These are phyloP conservation scores for Cordyceps javanica DNA, from an alignment of 2,329 filamentous ascomycete species.

Conservation along the genomic window DNA sequence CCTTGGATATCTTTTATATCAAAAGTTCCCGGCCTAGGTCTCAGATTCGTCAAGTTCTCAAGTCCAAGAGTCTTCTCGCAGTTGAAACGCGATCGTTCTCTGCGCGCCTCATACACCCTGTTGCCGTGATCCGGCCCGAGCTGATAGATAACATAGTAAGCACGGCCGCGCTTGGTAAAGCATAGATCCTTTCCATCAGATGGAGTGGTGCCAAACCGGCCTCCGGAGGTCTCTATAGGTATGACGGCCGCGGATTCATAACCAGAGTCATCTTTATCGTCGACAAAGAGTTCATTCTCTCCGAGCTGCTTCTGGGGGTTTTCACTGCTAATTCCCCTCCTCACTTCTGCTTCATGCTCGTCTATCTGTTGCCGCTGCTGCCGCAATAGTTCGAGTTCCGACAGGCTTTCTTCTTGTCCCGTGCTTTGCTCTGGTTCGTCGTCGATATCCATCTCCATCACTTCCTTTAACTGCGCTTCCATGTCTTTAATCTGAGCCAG, in stretches of 20 bases:
- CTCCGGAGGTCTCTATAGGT: neutral
- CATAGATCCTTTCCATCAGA: neutral
- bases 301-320: no score
- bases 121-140: neutral
- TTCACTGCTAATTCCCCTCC: neutral
- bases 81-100: neutral
- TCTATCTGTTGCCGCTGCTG: neutral
- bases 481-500: neutral
- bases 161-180: neutral
- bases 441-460: neutral
- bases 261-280: neutral
- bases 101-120: neutral
- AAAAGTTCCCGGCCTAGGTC: neutral
- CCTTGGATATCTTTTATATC: neutral
- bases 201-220: neutral
- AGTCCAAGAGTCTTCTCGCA: neutral
- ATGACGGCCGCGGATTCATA: neutral
- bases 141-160: neutral
- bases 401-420: neutral
- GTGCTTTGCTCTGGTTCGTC: neutral
- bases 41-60: neutral
- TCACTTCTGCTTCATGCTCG: neutral
- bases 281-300: neutral
- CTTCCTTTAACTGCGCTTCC: neutral
- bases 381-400: neutral